Evolutionary conservation across 192 early-diverging fungal genomes (phyloP).

Genomic region (Backusella circina): DNA sequence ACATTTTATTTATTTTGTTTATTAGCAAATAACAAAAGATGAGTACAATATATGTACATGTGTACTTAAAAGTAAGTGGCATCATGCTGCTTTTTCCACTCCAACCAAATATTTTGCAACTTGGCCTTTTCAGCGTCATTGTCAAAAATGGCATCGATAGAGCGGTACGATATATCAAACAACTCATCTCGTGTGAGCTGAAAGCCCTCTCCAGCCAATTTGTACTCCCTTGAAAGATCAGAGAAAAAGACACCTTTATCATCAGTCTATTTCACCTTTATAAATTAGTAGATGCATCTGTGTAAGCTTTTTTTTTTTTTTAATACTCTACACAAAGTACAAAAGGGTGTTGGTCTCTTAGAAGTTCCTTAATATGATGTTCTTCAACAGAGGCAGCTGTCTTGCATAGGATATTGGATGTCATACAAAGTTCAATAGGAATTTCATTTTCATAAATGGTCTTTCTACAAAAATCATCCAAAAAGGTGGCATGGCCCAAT

Average conservation of each 20-base stretch:
- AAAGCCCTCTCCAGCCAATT: conserved; percentile 35
- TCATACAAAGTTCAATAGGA: conserved; percentile 62
- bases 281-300: neutral
- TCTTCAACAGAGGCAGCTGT: conserved; percentile 45
- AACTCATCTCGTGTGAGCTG: conserved; percentile 25
- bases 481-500: conserved; percentile 54
- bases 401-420: conserved; percentile 57
- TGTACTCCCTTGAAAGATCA: conserved; percentile 36
- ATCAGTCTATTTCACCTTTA: conserved; percentile 26
- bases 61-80: neutral
- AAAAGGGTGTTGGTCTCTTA: conserved; percentile 40
- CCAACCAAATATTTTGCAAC: conserved; percentile 12
- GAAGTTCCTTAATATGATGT: conserved; percentile 52
- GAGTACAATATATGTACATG: neutral
- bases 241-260: conserved; percentile 44
- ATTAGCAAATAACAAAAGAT: neutral
- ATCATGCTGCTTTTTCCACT: conserved; percentile 18
- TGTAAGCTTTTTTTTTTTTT: neutral
- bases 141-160: conserved; percentile 44
- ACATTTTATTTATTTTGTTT: neutral
- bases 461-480: conserved; percentile 30
- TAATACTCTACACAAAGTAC: conserved; percentile 44
- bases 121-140: conserved; percentile 24
- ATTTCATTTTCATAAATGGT: conserved; percentile 32
- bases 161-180: conserved; percentile 32